Conservation (phyloP, 73 alveolate genomes). For the Tetrahymena malaccensis region DNA sequence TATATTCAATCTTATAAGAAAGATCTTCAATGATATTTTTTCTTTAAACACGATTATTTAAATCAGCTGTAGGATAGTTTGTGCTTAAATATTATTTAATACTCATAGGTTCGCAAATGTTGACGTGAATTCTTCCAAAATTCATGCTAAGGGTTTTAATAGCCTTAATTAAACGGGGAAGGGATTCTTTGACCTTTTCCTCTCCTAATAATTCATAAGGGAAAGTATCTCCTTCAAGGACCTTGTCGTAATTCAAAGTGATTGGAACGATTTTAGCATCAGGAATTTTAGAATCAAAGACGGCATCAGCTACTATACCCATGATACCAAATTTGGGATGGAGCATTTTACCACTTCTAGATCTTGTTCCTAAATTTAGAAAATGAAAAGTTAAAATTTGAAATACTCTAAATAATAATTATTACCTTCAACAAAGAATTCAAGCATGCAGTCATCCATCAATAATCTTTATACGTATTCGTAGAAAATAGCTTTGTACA, state of each 20-base stretch:
- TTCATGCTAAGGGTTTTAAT: conserved; percentile 56
- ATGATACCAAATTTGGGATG: conserved; percentile 71
- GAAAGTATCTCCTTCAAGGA: conserved; percentile 88
- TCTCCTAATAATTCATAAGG: conserved; percentile 85
- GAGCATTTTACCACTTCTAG: conserved; percentile 73
- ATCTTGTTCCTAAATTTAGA: conserved; percentile 57
- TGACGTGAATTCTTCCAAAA: conserved; percentile 72
- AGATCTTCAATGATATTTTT: conserved; percentile 24
- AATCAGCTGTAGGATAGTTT: conserved; percentile 8
- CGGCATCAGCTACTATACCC: conserved; percentile 53
- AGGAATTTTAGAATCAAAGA: conserved; percentile 48
- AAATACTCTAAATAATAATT: neutral
- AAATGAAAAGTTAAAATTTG: neutral
- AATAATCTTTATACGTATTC: conserved; percentile 66
- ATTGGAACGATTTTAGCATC: conserved; percentile 78
- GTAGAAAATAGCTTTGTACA: conserved; percentile 69
- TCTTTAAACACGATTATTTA: conserved; percentile 6
- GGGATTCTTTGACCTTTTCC: conserved; percentile 79
- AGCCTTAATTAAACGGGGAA: conserved; percentile 65
- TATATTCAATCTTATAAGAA: conserved; percentile 39
- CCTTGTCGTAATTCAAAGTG: conserved; percentile 79
- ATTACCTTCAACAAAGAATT: conserved; percentile 65
- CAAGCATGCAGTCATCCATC: conserved; percentile 54
- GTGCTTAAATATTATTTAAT: conserved; percentile 22
- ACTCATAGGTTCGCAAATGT: conserved; percentile 61